Evolutionary conservation across 441 rosid species (phyloP).

Genomic region (Capsella rubella): DNA sequence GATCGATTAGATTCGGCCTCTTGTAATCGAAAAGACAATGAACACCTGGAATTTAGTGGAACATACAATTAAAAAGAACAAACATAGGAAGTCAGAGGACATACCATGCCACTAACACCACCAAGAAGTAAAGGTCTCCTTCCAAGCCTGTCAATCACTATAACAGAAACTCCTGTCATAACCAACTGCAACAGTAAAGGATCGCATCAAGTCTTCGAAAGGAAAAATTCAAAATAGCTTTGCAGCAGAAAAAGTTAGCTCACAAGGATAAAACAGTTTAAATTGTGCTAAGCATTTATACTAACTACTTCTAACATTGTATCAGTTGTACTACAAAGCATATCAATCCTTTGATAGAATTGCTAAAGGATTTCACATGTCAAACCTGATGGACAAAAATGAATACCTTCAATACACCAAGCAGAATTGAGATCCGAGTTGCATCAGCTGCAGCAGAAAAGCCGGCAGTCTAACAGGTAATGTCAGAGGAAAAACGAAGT

Average conservation of each 20-base stretch:
- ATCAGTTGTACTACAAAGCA: conserved; percentile 10
- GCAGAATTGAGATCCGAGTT: conserved; percentile 89
- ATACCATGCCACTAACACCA: conserved; percentile 95
- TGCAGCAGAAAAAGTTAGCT: conserved; percentile 6
- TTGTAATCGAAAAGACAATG: conserved; percentile 8
- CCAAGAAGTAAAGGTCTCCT: conserved; percentile 93
- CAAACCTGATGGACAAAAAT: conserved; percentile 25
- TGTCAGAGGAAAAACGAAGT: conserved; percentile 39
- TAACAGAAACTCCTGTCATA: conserved; percentile 91
- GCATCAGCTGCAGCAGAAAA: conserved; percentile 97
- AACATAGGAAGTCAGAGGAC: conserved; percentile 35
- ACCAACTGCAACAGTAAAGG: conserved; percentile 60
- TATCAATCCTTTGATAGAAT: neutral
- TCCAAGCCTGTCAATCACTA: conserved; percentile 89
- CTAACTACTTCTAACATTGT: neutral
- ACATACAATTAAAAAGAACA: neutral
- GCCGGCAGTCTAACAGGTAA: conserved; percentile 83
- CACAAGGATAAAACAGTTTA: neutral
- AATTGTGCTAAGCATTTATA: conserved; percentile 9
- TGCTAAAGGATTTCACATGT: conserved; percentile 11
- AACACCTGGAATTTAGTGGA: neutral
- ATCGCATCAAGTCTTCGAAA: conserved; percentile 28
- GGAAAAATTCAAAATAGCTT: conserved; percentile 11
- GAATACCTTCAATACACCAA: conserved; percentile 86
- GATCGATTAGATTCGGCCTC: neutral